Conservation (phyloP, 306 rosid species). For the Ormosia emarginata region DNA sequence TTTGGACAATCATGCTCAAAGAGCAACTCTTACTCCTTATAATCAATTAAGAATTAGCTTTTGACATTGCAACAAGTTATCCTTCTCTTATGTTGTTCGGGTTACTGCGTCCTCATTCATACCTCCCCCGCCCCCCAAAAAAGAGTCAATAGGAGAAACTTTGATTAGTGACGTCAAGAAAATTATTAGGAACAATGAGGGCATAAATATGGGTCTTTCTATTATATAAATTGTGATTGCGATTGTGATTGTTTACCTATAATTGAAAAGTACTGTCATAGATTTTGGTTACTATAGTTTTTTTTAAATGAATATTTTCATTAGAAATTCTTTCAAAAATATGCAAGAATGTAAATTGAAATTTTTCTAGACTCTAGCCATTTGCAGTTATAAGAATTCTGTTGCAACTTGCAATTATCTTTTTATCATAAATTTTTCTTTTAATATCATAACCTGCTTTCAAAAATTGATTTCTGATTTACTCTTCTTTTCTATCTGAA, state of each 20-base stretch:
- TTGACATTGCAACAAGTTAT: neutral
- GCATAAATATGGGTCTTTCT: neutral
- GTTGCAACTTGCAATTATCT: neutral
- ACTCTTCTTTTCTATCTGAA: neutral
- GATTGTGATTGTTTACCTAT: neutral
- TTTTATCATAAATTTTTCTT: neutral
- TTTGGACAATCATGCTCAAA: slow-evolving; percentile 22
- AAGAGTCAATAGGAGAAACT: neutral
- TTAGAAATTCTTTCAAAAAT: neutral
- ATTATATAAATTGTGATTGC: neutral
- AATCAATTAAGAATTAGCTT: neutral
- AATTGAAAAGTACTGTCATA: neutral
- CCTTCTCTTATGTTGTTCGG: neutral
- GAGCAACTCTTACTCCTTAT: neutral
- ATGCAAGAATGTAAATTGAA: neutral
- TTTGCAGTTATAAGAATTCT: neutral
- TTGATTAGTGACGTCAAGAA: neutral
- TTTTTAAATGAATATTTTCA: neutral
- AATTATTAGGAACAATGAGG: neutral
- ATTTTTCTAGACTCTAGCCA: neutral
- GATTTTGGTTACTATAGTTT: neutral
- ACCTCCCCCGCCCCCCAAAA: neutral
- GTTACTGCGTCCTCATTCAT: neutral
- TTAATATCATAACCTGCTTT: neutral
- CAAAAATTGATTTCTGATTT: neutral